Percentiles rank a stretch among this genome's conserved stretches.
Evolutionary conservation across 2,329 filamentous ascomycete genomes (phyloP).

Genomic region (Pseudogymnoascus sp.): DNA sequence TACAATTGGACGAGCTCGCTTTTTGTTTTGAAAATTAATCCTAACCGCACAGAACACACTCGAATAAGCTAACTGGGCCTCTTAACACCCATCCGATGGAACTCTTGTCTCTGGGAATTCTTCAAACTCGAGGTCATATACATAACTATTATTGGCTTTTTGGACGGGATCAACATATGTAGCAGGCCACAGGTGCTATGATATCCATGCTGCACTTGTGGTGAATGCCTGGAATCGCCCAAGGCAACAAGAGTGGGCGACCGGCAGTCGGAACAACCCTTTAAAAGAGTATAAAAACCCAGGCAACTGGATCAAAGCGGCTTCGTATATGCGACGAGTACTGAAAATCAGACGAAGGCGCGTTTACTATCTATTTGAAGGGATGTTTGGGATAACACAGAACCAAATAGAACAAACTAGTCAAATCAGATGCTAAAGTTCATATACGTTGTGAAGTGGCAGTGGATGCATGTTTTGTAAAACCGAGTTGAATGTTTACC

Average conservation of each 20-base stretch:
- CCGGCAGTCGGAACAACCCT: background rate
- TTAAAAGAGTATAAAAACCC: background rate
- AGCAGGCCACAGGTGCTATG: too few species aligned
- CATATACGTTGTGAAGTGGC: background rate
- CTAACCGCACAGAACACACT: too few species aligned
- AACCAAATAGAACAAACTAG: background rate
- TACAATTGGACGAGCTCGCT: too few species aligned
- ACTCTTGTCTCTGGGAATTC: too few species aligned
- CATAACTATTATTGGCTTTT: too few species aligned
- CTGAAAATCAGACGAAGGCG: background rate
- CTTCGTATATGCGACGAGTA: background rate
- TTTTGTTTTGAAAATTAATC: too few species aligned
- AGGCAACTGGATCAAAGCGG: background rate
- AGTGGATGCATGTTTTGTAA: background rate
- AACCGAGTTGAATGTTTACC: background rate
- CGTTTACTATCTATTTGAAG: background rate
- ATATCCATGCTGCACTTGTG: too few species aligned
- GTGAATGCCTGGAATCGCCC: background rate
- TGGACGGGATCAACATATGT: too few species aligned
- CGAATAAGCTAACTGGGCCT: too few species aligned
- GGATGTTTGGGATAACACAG: background rate
- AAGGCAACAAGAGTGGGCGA: background rate
- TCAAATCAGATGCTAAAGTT: background rate
- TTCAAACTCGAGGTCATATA: too few species aligned
- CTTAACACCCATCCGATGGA: too few species aligned